Evolutionary conservation across 805 yeast species (phyloP), one percentile per base, ranked within the genome.

Genomic region (Schwanniomyces polymorphus): DNA sequence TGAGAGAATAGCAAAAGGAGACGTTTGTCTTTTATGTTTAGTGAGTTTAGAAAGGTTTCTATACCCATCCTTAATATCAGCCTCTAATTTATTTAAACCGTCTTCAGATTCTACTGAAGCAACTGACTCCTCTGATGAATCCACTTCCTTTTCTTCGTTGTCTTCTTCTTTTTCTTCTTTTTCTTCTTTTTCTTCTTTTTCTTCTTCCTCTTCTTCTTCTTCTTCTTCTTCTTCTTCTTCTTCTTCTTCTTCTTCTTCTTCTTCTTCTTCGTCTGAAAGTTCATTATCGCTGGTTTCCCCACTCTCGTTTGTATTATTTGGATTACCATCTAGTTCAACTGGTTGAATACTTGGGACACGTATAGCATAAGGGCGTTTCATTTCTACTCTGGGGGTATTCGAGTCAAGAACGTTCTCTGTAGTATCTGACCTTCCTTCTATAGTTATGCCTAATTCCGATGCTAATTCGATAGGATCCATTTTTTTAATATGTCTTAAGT

Each of bases 381-480:
- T 21, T n/a, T 37, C 27, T 10, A 21, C 3, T 7, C 9, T 21
- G 7, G n/a, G 11, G 21, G 12, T 21, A 21, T 21, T 37, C 5
- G 39, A 43, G 6, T 41, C 50, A 18, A 49, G 49, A 14, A 16
- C 8, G 17, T 14, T 31, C 3, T 31, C 14, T 7, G 35, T 7
- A 14, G 18, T 5, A 5, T 31, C 35, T 14, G 35, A 14, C 3
- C 11, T 11, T 7, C 59, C 64, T 53, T 50, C 57, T 27, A 57
- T 51, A 6, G 54, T 53, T 12, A 65, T 55, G 4, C 70, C 64
- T 43, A 73, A 55, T 31, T 67, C 66, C 23, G 72, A 58, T 1
- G 76, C 75, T 48, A 75, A 66, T 7, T 59, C 67, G 38, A 42
- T 42, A 6, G 45, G 34, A 11, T 37, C 39, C 8, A 48, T 45